Evolutionary conservation across 2,329 filamentous ascomycete species (phyloP).

Genomic region (Sclerotinia nivalis): DNA sequence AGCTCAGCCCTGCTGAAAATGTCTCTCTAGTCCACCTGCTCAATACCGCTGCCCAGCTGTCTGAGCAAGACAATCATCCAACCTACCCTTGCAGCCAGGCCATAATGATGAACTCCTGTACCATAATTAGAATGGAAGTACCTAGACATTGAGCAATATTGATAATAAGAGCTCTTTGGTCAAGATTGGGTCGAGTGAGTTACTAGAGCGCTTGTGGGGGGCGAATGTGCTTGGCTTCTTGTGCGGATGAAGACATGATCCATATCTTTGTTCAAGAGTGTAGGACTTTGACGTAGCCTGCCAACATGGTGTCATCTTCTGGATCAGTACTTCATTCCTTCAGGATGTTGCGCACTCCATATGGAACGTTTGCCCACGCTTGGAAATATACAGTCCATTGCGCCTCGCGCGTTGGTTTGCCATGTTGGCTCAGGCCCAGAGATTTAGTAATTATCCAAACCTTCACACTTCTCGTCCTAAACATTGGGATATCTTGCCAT

Average conservation of each 20-base stretch:
- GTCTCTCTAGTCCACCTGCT: neutral
- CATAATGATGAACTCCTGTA: neutral
- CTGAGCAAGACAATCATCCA: neutral
- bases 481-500: neutral
- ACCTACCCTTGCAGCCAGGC: neutral
- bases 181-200: neutral
- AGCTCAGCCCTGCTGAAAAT: neutral
- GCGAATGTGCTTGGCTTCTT: neutral
- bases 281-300: neutral
- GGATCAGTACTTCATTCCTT: neutral
- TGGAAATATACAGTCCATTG: neutral
- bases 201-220: neutral
- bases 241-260: neutral
- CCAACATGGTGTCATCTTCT: neutral
- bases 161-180: neutral
- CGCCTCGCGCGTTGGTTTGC: neutral
- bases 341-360: neutral
- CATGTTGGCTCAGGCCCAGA: neutral
- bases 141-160: neutral
- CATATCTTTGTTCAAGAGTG: neutral
- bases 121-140: constrained; percentile 2
- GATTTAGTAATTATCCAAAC: neutral
- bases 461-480: neutral
- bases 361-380: neutral
- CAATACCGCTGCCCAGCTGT: neutral